phyloP scores from a whole-genome alignment of 805 yeast species.

The Ogataea wickerhamii region DNA sequence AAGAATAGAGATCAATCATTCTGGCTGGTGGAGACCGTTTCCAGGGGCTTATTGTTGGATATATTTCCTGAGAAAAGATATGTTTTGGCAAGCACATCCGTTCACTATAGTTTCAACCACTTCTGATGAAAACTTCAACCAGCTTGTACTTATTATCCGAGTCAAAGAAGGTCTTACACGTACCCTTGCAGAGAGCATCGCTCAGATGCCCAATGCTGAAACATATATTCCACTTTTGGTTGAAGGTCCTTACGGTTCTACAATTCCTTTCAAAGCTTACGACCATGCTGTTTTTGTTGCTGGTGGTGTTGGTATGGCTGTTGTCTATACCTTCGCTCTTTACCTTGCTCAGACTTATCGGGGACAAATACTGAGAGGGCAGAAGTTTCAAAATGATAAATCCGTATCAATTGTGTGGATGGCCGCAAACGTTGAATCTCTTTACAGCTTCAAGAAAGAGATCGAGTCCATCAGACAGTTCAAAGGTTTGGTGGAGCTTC shows the following conservation, averaged over 20 bases:
- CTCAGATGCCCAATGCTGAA: conserved; percentile 33
- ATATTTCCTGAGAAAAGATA: conserved; percentile 41
- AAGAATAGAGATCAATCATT: conserved; percentile 47
- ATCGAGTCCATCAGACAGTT: conserved; percentile 24
- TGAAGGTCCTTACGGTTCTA: conserved; percentile 61
- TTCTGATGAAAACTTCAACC: conserved; percentile 41
- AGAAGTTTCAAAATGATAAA: conserved; percentile 17
- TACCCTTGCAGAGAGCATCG: conserved; percentile 32
- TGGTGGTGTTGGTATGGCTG: conserved; percentile 67
- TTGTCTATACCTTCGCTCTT: conserved; percentile 45
- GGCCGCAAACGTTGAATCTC: conserved; percentile 30
- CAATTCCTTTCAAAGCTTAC: conserved; percentile 45
- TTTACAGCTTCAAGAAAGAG: conserved; percentile 29
- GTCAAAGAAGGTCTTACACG: conserved; percentile 54
- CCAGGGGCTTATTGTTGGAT: conserved; percentile 66
- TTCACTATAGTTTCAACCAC: conserved; percentile 50
- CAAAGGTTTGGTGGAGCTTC: conserved; percentile 25
- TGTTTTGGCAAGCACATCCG: conserved; percentile 69
- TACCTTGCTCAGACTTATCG: conserved; percentile 34
- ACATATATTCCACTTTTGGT: conserved; percentile 41
- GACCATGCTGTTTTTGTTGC: conserved; percentile 49
- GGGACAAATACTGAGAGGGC: conserved; percentile 27
- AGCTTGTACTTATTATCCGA: conserved; percentile 41
- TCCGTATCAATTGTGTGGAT: conserved; percentile 29
- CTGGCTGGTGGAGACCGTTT: conserved; percentile 49